Evolutionary conservation across 75 land plant species (phyloP).

Genomic region (Adiantum capillusveneris): DNA sequence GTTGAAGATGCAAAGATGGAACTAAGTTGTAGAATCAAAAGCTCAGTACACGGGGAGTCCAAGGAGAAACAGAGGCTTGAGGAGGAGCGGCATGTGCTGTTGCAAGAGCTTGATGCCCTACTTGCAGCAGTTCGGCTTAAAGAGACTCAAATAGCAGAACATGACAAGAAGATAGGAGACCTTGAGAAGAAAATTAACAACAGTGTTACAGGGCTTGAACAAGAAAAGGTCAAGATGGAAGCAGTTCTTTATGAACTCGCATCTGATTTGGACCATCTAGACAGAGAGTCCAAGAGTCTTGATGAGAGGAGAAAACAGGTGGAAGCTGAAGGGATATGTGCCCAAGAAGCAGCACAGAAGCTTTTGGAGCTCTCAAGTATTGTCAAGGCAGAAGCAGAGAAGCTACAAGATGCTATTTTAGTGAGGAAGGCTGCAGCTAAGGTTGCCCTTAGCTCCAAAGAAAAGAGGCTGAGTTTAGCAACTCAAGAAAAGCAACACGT

Average conservation of each 20-base stretch:
- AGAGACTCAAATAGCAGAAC: slow-evolving; percentile 57
- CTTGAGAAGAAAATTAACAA: slow-evolving; percentile 44
- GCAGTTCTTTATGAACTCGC: slow-evolving; percentile 20
- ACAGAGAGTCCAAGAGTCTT: slow-evolving; percentile 29
- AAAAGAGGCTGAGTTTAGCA: slow-evolving; percentile 42
- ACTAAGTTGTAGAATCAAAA: slow-evolving; percentile 35
- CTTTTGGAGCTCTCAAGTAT: slow-evolving; percentile 31
- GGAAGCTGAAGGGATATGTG: slow-evolving; percentile 24
- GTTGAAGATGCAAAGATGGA: slow-evolving; percentile 39
- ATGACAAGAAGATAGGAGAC: slow-evolving; percentile 34
- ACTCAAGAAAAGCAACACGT: slow-evolving; percentile 43
- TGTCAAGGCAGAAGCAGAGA: slow-evolving; percentile 42
- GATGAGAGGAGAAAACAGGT: slow-evolving; percentile 26
- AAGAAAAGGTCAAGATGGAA: slow-evolving; percentile 26
- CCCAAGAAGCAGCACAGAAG: slow-evolving; percentile 28
- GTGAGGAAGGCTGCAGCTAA: slow-evolving; percentile 31
- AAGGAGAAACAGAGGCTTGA: slow-evolving; percentile 35
- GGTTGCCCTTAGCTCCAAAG: slow-evolving; percentile 32
- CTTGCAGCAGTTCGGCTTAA: slow-evolving; percentile 50
- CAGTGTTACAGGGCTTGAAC: slow-evolving; percentile 30
- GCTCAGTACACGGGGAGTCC: slow-evolving; percentile 30
- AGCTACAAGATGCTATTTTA: slow-evolving; percentile 25
- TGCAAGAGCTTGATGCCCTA: slow-evolving; percentile 52
- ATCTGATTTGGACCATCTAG: slow-evolving; percentile 24
- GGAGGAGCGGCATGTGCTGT: slow-evolving; percentile 28